Evolutionary conservation across 2,329 filamentous ascomycete species (phyloP).

Genomic region (Fusarium coicis): DNA sequence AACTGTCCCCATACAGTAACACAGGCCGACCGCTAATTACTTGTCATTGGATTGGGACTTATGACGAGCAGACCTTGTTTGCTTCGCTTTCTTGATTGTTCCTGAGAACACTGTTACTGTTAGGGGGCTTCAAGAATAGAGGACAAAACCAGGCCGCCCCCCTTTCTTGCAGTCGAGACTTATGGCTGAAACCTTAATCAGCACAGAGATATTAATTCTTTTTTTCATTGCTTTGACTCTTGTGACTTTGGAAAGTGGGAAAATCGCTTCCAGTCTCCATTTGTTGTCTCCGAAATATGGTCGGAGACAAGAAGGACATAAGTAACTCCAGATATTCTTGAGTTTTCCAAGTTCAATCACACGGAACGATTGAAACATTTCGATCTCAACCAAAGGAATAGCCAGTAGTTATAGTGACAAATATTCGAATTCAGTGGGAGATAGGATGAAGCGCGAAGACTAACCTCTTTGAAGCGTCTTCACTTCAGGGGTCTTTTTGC

Average conservation of each 20-base stretch:
- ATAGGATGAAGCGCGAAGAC: background rate
- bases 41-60: fast-evolving
- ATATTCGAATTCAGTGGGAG: too few relatives aligned
- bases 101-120: background rate
- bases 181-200: background rate
- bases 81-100: fast-evolving
- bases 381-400: too few relatives aligned
- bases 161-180: background rate
- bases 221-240: background rate
- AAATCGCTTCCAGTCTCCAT: too few relatives aligned
- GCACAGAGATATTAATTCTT: fast-evolving
- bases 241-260: too few relatives aligned
- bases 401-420: fast-evolving
- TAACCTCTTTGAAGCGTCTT: fast-evolving
- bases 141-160: too few relatives aligned
- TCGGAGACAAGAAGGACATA: background rate
- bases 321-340: fast-evolving
- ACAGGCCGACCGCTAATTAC: fast-evolving
- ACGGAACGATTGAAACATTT: too few relatives aligned
- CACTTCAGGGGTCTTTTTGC: fast-evolving
- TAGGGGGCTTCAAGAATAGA: background rate
- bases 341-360: background rate
- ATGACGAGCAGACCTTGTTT: fast-evolving
- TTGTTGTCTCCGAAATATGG: background rate
- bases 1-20: background rate